phyloP scores from a whole-genome alignment of 1,139 yeast species.

The Protomyces arabidopsidicola region DNA sequence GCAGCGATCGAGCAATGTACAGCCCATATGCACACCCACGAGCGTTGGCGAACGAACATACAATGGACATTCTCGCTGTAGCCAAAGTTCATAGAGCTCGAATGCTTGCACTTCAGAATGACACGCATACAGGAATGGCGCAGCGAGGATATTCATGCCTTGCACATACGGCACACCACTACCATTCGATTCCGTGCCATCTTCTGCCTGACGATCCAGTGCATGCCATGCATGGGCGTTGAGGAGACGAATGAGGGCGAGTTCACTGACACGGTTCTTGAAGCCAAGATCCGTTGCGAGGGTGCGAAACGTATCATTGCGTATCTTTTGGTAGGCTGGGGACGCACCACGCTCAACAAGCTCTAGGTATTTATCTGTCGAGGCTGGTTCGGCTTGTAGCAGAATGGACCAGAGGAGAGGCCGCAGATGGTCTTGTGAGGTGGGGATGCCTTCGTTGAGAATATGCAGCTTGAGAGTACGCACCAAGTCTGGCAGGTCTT shows the following conservation, averaged over 20 bases:
- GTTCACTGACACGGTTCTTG: constrained; percentile 63
- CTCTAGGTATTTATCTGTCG: constrained; percentile 49
- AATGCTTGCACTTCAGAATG: constrained; percentile 85
- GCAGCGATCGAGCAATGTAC: constrained; percentile 58
- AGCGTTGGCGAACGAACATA: constrained; percentile 66
- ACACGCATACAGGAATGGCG: constrained; percentile 74
- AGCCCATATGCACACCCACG: constrained; percentile 80
- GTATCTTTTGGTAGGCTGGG: constrained; percentile 60
- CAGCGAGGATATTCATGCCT: constrained; percentile 83
- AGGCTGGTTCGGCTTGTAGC: constrained; percentile 57
- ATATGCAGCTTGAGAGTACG: constrained; percentile 18
- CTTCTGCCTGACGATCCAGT: constrained; percentile 32
- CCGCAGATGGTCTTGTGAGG: constrained; percentile 45
- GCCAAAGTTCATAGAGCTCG: constrained; percentile 57
- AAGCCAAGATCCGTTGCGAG: constrained; percentile 69
- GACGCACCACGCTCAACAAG: constrained; percentile 58
- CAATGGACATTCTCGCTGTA: constrained; percentile 63
- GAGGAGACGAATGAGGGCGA: constrained; percentile 60
- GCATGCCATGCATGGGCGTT: constrained; percentile 64
- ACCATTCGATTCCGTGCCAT: constrained; percentile 11
- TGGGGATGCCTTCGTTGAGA: constrained; percentile 18
- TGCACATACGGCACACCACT: constrained; percentile 59
- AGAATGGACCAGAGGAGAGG: constrained; percentile 79
- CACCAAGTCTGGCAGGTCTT: background rate
- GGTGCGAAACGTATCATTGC: constrained; percentile 83